Percentiles rank a stretch among this genome's conserved stretches.
Conservation (phyloP, 305 asterid species). For the Lippia alba region DNA sequence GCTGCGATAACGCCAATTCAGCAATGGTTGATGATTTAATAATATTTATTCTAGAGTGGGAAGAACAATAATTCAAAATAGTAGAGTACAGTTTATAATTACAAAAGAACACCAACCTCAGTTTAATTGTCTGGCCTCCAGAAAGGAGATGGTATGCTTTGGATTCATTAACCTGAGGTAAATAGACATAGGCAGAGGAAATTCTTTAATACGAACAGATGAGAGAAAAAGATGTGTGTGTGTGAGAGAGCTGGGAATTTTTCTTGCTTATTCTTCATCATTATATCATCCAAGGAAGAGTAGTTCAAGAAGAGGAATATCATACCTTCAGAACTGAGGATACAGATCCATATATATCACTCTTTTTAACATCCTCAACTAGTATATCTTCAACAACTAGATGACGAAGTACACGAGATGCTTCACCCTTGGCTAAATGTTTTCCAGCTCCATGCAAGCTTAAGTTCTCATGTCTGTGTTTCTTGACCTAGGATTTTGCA, state of each 20-base stretch:
- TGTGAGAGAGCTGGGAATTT: conserved; percentile 1
- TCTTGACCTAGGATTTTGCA: conserved; percentile 74
- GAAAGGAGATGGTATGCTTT: conserved; percentile 63
- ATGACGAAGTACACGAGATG: conserved; percentile 90
- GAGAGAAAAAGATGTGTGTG: background rate
- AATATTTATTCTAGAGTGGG: conserved; percentile 5
- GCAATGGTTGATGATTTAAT: conserved; percentile 20
- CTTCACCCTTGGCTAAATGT: conserved; percentile 83
- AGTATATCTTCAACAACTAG: conserved; percentile 90
- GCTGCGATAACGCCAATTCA: conserved; percentile 1
- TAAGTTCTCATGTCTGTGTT: conserved; percentile 79
- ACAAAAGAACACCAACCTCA: conserved; percentile 57
- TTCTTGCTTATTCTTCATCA: background rate
- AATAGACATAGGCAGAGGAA: conserved; percentile 29
- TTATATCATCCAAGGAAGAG: conserved; percentile 20
- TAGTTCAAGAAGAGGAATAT: conserved; percentile 6
- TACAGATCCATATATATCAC: conserved; percentile 86
- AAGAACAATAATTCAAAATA: background rate
- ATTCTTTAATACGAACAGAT: conserved; percentile 14
- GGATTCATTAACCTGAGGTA: conserved; percentile 76
- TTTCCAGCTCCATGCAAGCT: conserved; percentile 97
- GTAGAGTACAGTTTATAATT: conserved; percentile 23
- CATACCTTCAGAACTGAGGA: conserved; percentile 87
- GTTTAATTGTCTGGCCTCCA: conserved; percentile 64
- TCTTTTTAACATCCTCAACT: conserved; percentile 82